phyloP scores from a whole-genome alignment of 2,329 filamentous ascomycete genomes.

The Metarhizium album region DNA sequence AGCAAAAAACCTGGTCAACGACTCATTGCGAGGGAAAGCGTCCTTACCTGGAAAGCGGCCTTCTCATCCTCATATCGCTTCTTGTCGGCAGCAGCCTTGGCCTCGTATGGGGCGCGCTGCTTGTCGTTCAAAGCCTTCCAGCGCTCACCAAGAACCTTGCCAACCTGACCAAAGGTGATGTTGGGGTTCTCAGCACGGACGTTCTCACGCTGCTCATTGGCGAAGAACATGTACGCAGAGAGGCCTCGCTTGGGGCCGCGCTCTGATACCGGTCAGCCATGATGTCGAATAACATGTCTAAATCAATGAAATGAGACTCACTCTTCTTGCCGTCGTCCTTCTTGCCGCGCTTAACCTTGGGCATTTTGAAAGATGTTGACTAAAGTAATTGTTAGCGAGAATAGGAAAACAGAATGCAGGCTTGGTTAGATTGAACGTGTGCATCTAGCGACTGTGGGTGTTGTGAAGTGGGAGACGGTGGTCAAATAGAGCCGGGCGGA shows the following conservation, averaged over 20 bases:
- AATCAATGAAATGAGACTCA: constrained; percentile 22
- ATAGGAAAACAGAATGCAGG: neutral
- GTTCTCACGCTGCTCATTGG: constrained; percentile 97
- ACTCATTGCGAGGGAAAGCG: neutral
- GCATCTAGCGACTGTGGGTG: neutral
- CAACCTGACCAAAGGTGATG: constrained; percentile 96
- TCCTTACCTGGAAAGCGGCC: constrained; percentile 81
- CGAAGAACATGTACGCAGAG: constrained; percentile 99
- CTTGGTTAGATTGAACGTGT: neutral
- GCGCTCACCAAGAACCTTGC: constrained; percentile 94
- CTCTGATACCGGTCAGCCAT: constrained; percentile 25
- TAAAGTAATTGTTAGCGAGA: constrained; percentile 12
- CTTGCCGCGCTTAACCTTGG: constrained; percentile 51
- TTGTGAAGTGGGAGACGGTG: neutral
- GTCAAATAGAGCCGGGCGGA: neutral
- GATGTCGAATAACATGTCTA: neutral
- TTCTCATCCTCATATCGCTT: constrained; percentile 99
- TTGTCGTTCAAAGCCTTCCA: constrained; percentile 96
- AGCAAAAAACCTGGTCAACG: neutral
- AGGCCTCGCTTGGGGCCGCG: constrained; percentile 92
- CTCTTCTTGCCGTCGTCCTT: constrained; percentile 49
- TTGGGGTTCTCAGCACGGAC: constrained; percentile 97
- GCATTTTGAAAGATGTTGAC: constrained; percentile 37
- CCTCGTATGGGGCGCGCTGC: constrained; percentile 88
- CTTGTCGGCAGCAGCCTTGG: constrained; percentile 95